A percentile compares a stretch with the other conserved stretches of the same genome.
phyloP scores from a whole-genome alignment of 2,329 filamentous ascomycete species.

The Penicillium sp. region DNA sequence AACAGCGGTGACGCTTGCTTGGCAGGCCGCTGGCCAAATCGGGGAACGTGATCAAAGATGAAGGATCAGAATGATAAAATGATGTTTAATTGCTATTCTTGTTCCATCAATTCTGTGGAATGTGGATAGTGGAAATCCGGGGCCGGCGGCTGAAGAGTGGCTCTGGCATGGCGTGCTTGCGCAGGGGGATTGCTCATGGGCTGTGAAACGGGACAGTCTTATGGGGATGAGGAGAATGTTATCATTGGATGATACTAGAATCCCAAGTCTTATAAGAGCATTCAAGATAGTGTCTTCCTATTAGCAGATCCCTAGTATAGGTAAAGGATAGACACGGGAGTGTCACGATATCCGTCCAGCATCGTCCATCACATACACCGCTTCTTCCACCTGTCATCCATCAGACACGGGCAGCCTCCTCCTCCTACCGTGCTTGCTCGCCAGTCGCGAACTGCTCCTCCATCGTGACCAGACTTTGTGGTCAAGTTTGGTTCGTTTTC shows the following conservation, averaged over 20 bases:
- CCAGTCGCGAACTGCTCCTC: background rate
- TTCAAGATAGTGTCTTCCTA: background rate
- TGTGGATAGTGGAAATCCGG: slow-evolving; percentile 16
- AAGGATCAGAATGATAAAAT: background rate
- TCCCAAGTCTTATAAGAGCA: background rate
- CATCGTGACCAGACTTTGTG: background rate
- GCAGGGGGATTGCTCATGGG: slow-evolving; percentile 27
- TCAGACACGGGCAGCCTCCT: background rate
- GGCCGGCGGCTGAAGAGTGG: slow-evolving; percentile 7
- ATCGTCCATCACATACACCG: background rate
- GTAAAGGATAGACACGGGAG: background rate
- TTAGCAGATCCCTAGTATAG: background rate
- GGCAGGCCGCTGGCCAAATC: background rate
- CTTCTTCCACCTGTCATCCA: background rate
- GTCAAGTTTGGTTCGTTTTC: background rate
- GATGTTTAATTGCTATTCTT: background rate
- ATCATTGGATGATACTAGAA: background rate
- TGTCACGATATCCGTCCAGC: background rate
- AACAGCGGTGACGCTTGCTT: slow-evolving; percentile 24
- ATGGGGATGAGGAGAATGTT: background rate
- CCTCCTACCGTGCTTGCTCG: background rate
- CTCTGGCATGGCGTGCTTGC: slow-evolving; percentile 25
- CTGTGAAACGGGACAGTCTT: background rate
- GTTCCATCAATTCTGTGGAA: background rate
- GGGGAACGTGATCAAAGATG: background rate